Evolutionary conservation across 2,329 filamentous ascomycete genomes (phyloP).

Genomic region (Cladosporium sp.): DNA sequence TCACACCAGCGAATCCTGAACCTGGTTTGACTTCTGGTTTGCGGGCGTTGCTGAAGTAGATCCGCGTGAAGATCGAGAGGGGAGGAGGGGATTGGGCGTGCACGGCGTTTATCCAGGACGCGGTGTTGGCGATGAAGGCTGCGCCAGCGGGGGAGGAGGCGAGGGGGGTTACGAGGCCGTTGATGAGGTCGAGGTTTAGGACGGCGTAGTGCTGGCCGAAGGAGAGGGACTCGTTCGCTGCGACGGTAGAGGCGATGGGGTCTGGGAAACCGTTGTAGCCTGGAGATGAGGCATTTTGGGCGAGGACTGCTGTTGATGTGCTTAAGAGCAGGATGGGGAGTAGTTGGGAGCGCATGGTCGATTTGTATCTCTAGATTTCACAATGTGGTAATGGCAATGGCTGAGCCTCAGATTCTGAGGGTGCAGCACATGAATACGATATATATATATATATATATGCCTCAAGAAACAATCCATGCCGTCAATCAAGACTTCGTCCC

Average conservation of each 20-base stretch:
- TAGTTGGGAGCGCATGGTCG: not conserved
- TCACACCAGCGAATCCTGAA: slow-evolving; percentile 39
- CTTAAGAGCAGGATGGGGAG: not conserved
- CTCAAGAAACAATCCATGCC: not conserved
- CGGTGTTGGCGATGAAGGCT: slow-evolving; percentile 38
- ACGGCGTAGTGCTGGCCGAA: slow-evolving; percentile 43
- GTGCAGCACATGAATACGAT: too few relatives aligned
- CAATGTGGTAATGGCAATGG: not conserved
- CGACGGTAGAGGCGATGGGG: slow-evolving; percentile 28
- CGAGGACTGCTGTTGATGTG: not conserved
- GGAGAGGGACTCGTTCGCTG: slow-evolving; percentile 25
- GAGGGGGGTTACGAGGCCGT: slow-evolving; percentile 39
- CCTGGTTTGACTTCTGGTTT: slow-evolving; percentile 39
- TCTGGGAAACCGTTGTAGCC: slow-evolving; percentile 27
- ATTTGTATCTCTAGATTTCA: too few relatives aligned
- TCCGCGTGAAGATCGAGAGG: slow-evolving; percentile 43
- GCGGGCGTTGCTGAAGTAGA: slow-evolving; percentile 38
- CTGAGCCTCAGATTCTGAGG: not conserved
- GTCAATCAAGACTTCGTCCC: not conserved
- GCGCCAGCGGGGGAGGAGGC: slow-evolving; percentile 37
- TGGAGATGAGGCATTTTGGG: slow-evolving; percentile 14
- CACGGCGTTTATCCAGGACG: slow-evolving; percentile 43
- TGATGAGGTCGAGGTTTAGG: slow-evolving; percentile 48
- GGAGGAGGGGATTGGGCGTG: slow-evolving; percentile 39
- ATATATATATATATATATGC: not conserved